Percentiles rank a stretch among this genome's conserved stretches.
Evolutionary conservation across 768 basidiomycete genomes (phyloP).

Genomic region (Zangia roseola): DNA sequence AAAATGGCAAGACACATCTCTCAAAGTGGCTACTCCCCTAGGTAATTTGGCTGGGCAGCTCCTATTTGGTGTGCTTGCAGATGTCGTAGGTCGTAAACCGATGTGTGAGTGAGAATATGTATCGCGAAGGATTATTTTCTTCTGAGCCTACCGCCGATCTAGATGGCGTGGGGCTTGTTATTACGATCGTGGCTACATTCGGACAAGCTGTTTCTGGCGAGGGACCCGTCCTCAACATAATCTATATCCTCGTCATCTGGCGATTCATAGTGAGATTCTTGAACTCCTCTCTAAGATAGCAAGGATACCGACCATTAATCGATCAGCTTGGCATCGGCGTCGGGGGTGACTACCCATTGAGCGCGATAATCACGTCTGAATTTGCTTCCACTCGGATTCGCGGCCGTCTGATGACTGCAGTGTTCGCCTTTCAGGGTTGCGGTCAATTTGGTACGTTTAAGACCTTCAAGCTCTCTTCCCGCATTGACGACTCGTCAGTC

Average conservation of each 20-base stretch:
- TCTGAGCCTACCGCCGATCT: background rate
- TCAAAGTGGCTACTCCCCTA: slow-evolving; percentile 72
- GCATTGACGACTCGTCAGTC: slow-evolving; percentile 31
- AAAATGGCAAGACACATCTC: slow-evolving; percentile 62
- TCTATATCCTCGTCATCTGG: slow-evolving; percentile 77
- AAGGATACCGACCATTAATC: slow-evolving; percentile 32
- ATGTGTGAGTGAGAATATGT: slow-evolving; percentile 54
- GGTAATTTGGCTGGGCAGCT: slow-evolving; percentile 75
- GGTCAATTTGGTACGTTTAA: slow-evolving; percentile 64
- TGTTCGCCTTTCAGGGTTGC: slow-evolving; percentile 84
- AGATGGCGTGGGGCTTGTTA: slow-evolving; percentile 57
- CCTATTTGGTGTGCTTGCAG: slow-evolving; percentile 75
- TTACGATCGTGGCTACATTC: slow-evolving; percentile 76
- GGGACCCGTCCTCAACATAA: slow-evolving; percentile 59
- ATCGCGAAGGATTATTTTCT: background rate
- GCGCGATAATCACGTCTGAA: slow-evolving; percentile 81
- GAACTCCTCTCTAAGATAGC: background rate
- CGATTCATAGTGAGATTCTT: slow-evolving; percentile 54
- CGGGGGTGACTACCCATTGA: slow-evolving; percentile 86
- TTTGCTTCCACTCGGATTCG: slow-evolving; percentile 73
- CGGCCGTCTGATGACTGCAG: slow-evolving; percentile 83
- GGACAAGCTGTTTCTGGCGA: slow-evolving; percentile 71
- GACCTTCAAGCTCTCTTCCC: background rate
- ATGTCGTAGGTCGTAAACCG: slow-evolving; percentile 67
- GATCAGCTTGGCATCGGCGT: slow-evolving; percentile 71